Percentiles rank a stretch among this genome's conserved stretches.
Evolutionary conservation across 306 rosid genomes (phyloP).

Genomic region (Vigna angularis): DNA sequence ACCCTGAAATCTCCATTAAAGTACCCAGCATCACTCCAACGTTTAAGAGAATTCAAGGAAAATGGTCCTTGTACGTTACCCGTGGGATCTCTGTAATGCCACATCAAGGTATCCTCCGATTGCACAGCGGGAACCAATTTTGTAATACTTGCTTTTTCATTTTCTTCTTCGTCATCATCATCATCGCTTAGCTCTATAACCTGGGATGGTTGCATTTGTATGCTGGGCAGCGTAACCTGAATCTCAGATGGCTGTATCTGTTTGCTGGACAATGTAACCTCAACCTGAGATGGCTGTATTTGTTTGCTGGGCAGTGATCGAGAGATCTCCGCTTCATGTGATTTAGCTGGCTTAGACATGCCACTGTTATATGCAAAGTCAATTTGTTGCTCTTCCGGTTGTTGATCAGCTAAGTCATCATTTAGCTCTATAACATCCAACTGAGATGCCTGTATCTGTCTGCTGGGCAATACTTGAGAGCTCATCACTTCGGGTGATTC

Average conservation of each 20-base stretch:
- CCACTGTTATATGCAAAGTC: conserved; percentile 13
- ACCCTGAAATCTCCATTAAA: conserved; percentile 76
- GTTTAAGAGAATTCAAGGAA: conserved; percentile 56
- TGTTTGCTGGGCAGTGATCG: conserved; percentile 26
- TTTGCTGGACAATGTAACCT: conserved; percentile 43
- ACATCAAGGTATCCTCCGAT: conserved; percentile 36
- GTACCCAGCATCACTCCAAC: conserved; percentile 74
- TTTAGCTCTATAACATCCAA: not conserved
- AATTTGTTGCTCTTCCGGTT: conserved; percentile 41
- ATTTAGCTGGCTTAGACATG: conserved; percentile 34
- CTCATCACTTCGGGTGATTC: not conserved
- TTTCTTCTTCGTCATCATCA: conserved; percentile 50
- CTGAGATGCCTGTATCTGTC: not conserved
- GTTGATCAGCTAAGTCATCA: conserved; percentile 39
- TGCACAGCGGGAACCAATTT: conserved; percentile 38
- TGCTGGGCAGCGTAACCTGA: conserved; percentile 10
- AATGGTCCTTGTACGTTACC: conserved; percentile 84
- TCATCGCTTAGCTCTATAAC: conserved; percentile 71
- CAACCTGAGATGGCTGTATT: conserved; percentile 38
- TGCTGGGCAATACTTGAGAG: not conserved
- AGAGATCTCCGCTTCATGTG: conserved; percentile 36
- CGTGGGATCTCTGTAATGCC: conserved; percentile 82
- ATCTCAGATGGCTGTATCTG: conserved; percentile 30
- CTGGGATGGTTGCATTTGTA: conserved; percentile 38
- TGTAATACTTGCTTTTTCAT: conserved; percentile 37